Base-by-base conservation (phyloP, 2,329 filamentous ascomycete species). In the Stachybotrys elegans region DNA sequence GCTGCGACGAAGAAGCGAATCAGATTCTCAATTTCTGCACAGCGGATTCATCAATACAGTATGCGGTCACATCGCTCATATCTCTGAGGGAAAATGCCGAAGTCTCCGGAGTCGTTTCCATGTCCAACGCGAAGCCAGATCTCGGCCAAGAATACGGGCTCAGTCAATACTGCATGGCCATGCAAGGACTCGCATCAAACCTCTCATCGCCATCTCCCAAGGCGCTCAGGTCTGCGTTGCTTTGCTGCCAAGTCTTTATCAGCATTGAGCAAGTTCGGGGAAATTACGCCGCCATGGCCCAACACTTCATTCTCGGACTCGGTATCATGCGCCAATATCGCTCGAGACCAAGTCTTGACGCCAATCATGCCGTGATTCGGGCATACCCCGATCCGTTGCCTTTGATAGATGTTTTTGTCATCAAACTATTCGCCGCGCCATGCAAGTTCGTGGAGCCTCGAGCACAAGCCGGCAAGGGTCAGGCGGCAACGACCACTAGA, bases 191-290 rank as follows among this genome's bases (percentile, higher is more conserved):
- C 5, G 67, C 65, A 3, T 66, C 61, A 16, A 63, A 61, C 9
- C 43, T 72, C 37, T 64, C 64, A 16, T 60, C 53, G 45, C 59
- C 58, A 4, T 46, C 53, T 46, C 51, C 57, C 9, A 50, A 54
- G 8, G 45, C 46, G 5, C 49, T 70, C 23, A 67, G 57, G 45
- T 68, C 66, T 20, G 63, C 68, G 43, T 54, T 73, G 25, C 57
- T 71, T 45, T 73, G 70, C 57, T 73, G 70, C 51, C 67, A 72
- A 48, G 52, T 72, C 32, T 65, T 72, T 48, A 71, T 72, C 51
- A 71, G 70, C 50, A 71, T 72, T 44, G 69, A 72, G 51, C 68
- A 72, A 56, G 61, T 67, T 42, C 58, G 58, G 22, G 53, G 56
- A 5, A 68, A 71, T 43, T 69, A 63, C 29, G 46, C 56, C 47